These are phyloP conservation scores for Ophiostoma triangulosporum DNA, from an alignment of 2,329 filamentous ascomycete species.

Conservation along the genomic window DNA sequence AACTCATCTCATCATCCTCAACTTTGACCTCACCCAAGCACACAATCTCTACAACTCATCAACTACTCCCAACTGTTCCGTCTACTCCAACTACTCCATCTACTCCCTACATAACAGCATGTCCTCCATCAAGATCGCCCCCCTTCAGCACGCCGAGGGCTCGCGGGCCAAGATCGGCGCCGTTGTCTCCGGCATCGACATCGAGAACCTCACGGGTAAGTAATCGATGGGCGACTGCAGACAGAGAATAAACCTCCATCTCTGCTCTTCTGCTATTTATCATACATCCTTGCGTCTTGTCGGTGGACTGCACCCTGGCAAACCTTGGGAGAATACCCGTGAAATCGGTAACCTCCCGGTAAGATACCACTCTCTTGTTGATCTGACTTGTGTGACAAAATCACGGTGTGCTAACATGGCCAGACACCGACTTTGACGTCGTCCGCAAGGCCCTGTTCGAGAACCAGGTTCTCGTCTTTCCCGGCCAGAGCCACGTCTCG, in stretches of 20 bases:
- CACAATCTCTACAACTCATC: not conserved
- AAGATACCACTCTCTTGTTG: conserved; percentile 7
- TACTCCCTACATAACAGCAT: conserved; percentile 8
- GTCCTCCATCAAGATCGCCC: conserved; percentile 13
- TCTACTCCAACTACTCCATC: too few relatives aligned
- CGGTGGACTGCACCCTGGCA: conserved; percentile 1
- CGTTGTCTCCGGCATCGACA: conserved; percentile 40
- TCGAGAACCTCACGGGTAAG: conserved; percentile 51
- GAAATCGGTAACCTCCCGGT: conserved; percentile 18
- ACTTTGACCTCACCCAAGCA: not conserved
- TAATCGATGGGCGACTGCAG: not conserved
- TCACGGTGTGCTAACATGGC: not conserved
- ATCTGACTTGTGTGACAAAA: not conserved
- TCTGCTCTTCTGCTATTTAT: not conserved
- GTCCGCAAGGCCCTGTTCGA: conserved; percentile 54
- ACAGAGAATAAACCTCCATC: not conserved
- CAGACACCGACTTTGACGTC: conserved; percentile 49
- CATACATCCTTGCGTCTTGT: conserved; percentile 3
- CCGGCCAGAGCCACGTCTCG: conserved; percentile 47
- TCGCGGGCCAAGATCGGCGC: conserved; percentile 44
- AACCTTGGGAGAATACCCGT: conserved; percentile 16
- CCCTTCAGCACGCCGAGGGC: conserved; percentile 10
- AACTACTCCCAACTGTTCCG: not conserved
- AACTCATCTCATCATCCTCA: not conserved
- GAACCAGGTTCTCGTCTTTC: conserved; percentile 58